A percentile compares a stretch with the other conserved stretches of the same genome.
These are phyloP conservation scores for Anisodus acutangulus DNA, from an alignment of 257 asterid genomes.

Conservation along the genomic window DNA sequence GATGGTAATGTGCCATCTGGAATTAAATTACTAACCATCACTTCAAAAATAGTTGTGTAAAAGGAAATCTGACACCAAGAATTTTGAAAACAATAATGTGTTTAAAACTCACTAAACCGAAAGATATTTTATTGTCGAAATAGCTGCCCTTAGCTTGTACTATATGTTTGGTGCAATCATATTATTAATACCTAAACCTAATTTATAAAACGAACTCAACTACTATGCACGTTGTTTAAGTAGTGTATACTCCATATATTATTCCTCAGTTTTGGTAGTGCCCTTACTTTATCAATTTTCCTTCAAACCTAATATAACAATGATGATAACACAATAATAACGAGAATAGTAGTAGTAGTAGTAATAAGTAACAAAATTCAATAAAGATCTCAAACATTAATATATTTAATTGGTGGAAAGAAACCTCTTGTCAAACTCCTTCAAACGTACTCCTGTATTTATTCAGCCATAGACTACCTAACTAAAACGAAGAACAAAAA, in stretches of 20 bases:
- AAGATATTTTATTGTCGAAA: neutral
- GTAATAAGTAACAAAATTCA: neutral
- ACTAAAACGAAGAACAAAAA: neutral
- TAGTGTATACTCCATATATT: neutral
- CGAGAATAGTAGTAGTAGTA: neutral
- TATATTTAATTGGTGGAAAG: neutral
- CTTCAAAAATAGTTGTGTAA: neutral
- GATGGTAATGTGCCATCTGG: neutral
- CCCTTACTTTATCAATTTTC: constrained; percentile 13
- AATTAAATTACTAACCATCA: neutral
- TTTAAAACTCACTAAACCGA: neutral
- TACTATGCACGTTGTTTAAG: constrained; percentile 11
- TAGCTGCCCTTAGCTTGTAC: neutral
- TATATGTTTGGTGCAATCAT: constrained; percentile 3
- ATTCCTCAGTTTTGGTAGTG: constrained; percentile 5
- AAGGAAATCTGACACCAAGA: neutral
- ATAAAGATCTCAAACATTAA: neutral
- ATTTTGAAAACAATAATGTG: neutral
- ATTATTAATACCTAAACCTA: constrained; percentile 11
- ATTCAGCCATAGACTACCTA: constrained; percentile 23
- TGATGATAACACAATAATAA: neutral
- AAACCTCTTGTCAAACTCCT: neutral
- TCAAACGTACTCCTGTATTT: constrained; percentile 23
- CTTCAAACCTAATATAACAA: constrained; percentile 29
- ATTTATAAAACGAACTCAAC: neutral